Evolutionary conservation across 768 basidiomycete species (phyloP).

Genomic region (Mycena belliarum): DNA sequence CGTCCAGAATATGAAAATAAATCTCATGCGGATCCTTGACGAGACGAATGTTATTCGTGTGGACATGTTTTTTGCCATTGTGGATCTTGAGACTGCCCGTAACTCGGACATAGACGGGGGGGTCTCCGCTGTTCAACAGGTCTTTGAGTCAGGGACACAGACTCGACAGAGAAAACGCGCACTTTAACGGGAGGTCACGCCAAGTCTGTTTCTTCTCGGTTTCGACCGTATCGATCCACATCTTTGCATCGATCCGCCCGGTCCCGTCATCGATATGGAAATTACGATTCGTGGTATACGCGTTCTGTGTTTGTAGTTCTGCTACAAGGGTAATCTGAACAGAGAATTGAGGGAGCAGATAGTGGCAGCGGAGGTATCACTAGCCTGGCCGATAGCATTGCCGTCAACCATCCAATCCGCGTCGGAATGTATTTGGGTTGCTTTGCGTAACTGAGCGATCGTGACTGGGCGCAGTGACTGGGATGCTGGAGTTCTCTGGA

Average conservation of each 20-base stretch:
- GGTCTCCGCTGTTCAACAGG: neutral
- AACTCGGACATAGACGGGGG: constrained; percentile 78
- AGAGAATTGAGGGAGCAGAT: neutral
- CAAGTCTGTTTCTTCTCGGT: constrained; percentile 55
- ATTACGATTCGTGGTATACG: constrained; percentile 77
- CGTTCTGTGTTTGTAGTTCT: constrained; percentile 65
- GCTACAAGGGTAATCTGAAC: constrained; percentile 73
- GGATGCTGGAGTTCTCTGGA: constrained; percentile 40
- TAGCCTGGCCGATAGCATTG: constrained; percentile 77
- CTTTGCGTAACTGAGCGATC: constrained; percentile 65
- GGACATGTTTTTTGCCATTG: constrained; percentile 78
- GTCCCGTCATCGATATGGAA: constrained; percentile 88
- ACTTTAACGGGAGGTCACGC: constrained; percentile 45
- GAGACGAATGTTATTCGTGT: constrained; percentile 70
- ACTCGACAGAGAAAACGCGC: neutral
- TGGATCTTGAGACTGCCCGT: constrained; percentile 84
- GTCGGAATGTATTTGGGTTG: constrained; percentile 84
- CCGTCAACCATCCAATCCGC: constrained; percentile 88
- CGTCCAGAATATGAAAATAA: constrained; percentile 80
- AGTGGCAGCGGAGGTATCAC: constrained; percentile 4
- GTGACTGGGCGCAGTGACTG: constrained; percentile 40
- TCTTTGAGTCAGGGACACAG: neutral
- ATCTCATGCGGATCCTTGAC: constrained; percentile 74
- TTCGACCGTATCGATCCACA: constrained; percentile 74
- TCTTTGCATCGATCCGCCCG: constrained; percentile 72